These are phyloP conservation scores for Hygrophorus pudorinus DNA, from an alignment of 768 basidiomycete species.

Conservation along the genomic window DNA sequence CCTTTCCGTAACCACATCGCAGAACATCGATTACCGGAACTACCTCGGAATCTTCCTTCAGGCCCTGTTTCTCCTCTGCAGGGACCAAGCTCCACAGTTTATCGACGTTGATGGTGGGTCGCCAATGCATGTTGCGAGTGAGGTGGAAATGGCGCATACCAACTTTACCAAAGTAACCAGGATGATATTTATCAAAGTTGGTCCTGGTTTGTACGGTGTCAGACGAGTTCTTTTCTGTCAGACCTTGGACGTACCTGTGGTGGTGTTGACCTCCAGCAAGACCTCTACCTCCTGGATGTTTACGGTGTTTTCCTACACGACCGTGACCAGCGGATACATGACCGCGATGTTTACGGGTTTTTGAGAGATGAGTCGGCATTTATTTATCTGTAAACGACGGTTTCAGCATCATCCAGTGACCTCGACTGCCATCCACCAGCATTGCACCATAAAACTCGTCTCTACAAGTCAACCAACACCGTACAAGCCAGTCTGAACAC, in stretches of 20 bases:
- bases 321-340: conserved; percentile 99
- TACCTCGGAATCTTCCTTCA: conserved; percentile 65
- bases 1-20: conserved; percentile 79
- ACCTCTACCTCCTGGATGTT: conserved; percentile 99
- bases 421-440: conserved; percentile 23
- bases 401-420: conserved; percentile 38
- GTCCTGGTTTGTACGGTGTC: conserved; percentile 39
- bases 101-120: conserved; percentile 97
- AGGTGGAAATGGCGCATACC: conserved; percentile 99
- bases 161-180: conserved; percentile 99
- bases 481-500: no score
- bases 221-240: no score
- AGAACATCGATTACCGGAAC: conserved; percentile 94
- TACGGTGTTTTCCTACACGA: conserved; percentile 99
- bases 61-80: conserved; percentile 66
- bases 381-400: conserved; percentile 19
- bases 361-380: conserved; percentile 95
- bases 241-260: conserved; percentile 66
- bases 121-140: conserved; percentile 84
- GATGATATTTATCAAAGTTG: conserved; percentile 99
- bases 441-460: neutral
- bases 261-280: conserved; percentile 99
- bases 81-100: conserved; percentile 92
- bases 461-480: no score
- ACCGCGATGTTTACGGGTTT: conserved; percentile 98